Conservation (phyloP, 1,139 yeast genomes). For the Blastobotrys niveus region DNA sequence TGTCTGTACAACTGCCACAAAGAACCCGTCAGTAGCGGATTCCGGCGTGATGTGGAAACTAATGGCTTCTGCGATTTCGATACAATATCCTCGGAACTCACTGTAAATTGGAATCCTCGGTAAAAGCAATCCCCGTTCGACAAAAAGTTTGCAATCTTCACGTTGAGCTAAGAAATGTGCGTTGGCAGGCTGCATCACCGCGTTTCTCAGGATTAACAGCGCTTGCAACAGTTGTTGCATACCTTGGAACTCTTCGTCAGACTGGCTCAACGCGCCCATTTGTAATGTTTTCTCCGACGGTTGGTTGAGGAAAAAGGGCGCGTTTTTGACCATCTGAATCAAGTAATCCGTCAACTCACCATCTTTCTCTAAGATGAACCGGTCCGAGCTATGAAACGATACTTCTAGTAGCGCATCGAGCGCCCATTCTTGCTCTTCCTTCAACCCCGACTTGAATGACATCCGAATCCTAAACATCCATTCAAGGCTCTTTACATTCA, state of each 20-base stretch:
- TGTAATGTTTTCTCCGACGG: slow-evolving; percentile 7
- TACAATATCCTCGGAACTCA: slow-evolving; percentile 63
- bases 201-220: slow-evolving; percentile 67
- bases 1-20: slow-evolving; percentile 26
- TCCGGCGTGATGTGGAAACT: slow-evolving; percentile 79
- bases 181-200: slow-evolving; percentile 74
- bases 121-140: slow-evolving; percentile 45
- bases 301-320: slow-evolving; percentile 15
- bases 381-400: slow-evolving; percentile 47
- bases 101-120: slow-evolving; percentile 40
- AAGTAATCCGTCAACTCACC: slow-evolving; percentile 12
- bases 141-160: slow-evolving; percentile 30
- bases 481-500: slow-evolving; percentile 32
- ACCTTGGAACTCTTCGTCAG: slow-evolving; percentile 29
- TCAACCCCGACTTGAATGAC: slow-evolving; percentile 57
- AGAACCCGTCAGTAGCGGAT: slow-evolving; percentile 42
- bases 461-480: slow-evolving; percentile 51
- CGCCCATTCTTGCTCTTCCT: slow-evolving; percentile 62
- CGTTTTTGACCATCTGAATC: slow-evolving; percentile 2
- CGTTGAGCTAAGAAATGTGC: slow-evolving; percentile 71
- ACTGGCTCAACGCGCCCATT: slow-evolving; percentile 13
- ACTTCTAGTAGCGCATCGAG: slow-evolving; percentile 52
- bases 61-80: slow-evolving; percentile 80
- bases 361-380: slow-evolving; percentile 45
- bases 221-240: slow-evolving; percentile 54